phyloP scores from a whole-genome alignment of 495 filamentous ascomycete genomes.

The Alectoria sarmentosa region DNA sequence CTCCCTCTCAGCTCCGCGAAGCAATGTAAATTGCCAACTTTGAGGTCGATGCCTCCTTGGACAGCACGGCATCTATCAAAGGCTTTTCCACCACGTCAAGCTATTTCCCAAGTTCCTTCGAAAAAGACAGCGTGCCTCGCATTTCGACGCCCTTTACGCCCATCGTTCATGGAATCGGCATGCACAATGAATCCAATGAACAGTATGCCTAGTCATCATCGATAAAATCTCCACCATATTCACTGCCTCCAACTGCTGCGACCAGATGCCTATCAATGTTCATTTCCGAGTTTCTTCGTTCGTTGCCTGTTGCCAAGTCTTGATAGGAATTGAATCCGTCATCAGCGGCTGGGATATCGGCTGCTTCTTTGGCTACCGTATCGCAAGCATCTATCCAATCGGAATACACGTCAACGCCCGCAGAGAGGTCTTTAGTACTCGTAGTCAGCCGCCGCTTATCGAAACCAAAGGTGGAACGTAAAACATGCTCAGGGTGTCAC shows the following conservation, averaged over 20 bases:
- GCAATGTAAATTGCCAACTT: neutral
- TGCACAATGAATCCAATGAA: neutral
- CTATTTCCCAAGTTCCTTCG: neutral
- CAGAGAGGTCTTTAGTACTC: conserved; percentile 61
- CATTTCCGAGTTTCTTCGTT: conserved; percentile 27
- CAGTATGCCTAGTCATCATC: conserved; percentile 29
- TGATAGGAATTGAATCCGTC: conserved; percentile 33
- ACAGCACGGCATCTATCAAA: neutral
- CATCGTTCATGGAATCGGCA: neutral
- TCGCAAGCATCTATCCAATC: conserved; percentile 99
- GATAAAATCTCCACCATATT: conserved; percentile 23
- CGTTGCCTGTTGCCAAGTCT: conserved; percentile 25
- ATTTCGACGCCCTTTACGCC: neutral
- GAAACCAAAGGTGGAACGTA: neutral
- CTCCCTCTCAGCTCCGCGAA: neutral
- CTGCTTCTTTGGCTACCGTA: conserved; percentile 58
- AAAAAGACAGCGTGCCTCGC: neutral
- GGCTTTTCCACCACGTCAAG: neutral
- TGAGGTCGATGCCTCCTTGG: neutral
- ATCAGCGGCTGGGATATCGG: conserved; percentile 36
- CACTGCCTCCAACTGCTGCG: conserved; percentile 27
- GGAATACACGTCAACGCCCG: conserved; percentile 88
- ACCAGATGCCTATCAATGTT: conserved; percentile 24
- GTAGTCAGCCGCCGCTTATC: neutral
- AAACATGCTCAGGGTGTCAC: conserved; percentile 27